Conservation (phyloP, 148 eudicot species). For the Amaranthus palmeri region DNA sequence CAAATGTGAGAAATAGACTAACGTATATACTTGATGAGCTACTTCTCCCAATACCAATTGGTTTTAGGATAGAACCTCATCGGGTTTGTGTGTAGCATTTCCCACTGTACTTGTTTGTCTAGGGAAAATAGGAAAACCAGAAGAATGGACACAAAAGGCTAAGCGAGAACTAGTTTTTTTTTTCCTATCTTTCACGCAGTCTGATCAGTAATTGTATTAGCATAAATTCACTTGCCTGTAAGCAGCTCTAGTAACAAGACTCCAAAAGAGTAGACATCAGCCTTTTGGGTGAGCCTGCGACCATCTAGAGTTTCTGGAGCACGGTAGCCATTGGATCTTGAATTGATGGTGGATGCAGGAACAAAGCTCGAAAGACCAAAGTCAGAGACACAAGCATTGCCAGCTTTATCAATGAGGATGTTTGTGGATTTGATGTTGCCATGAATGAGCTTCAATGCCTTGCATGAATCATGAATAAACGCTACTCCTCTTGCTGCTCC, state of each 20-base stretch:
- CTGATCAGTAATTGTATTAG: neutral
- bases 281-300: slow-evolving; percentile 51
- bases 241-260: slow-evolving; percentile 79
- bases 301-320: slow-evolving; percentile 67
- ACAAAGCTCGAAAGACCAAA: slow-evolving; percentile 63
- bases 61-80: no score
- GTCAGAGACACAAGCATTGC: slow-evolving; percentile 70
- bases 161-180: no score
- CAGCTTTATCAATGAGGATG: slow-evolving; percentile 61
- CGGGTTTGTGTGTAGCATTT: no score
- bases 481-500: slow-evolving; percentile 75
- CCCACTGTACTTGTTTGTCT: no score
- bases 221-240: slow-evolving; percentile 35
- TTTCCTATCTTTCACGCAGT: neutral
- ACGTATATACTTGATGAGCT: no score
- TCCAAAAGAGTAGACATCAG: slow-evolving; percentile 91
- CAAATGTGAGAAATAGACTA: no score
- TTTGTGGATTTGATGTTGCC: slow-evolving; percentile 93
- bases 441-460: slow-evolving; percentile 57
- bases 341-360: slow-evolving; percentile 29
- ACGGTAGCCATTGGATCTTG: slow-evolving; percentile 62
- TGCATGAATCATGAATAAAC: slow-evolving; percentile 65
- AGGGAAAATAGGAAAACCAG: no score
- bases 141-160: no score
- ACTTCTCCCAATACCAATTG: no score